Evolutionary conservation across 2,329 filamentous ascomycete genomes (phyloP), one percentile per base, ranked within the genome.

Genomic region (Aspergillus carbonarius): DNA sequence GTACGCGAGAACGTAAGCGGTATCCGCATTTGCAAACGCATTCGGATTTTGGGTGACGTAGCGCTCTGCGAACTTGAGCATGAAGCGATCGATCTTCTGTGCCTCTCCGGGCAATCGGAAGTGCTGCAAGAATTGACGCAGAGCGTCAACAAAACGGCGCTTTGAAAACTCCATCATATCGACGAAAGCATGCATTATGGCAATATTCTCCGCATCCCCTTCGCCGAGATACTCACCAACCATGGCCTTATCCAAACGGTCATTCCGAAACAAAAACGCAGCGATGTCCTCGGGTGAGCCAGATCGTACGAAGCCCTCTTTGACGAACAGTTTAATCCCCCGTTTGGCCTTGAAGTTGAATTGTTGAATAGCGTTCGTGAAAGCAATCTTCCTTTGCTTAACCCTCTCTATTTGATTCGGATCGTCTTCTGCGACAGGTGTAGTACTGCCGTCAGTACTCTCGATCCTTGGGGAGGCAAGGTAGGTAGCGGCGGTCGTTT

Each of bases 311-410:
- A 99, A 97, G 0, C 92, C 91, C 63, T 96, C 90, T 25, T 90
- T 84, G 12, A 98, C 72, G 17, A 99, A 78, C 15, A 89, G 78
- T 72, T 96, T 96, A 70, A 99, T 85, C 5, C 95, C 96, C 59
- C 90, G 87, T 76, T 99, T 99, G 0, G 96, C 92, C 74, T 99
- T 99, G 81, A 93, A 97, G 74, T 99, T 99, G 82, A 99, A 99
- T 62, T 92, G 89, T 51, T 88, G 87, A 55, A 97, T 89, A 1
- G 90, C 93, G 67, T 96, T 95, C 54, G 88, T 90, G 60, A 98
- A 79, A 0, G 95, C 95, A 6, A 92, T 98, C 78, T 99, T 99
- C 62, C 89, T 85, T 60, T 93, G 91, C 77, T 98, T 98, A 57
- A 93, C 92, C 74, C 90, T 96, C 70, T 98, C 95, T n/a, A 99